Percentiles rank a stretch among this genome's conserved stretches.
phyloP scores from a whole-genome alignment of 129 eudicot species.

The Smallanthus sonchifolius region DNA sequence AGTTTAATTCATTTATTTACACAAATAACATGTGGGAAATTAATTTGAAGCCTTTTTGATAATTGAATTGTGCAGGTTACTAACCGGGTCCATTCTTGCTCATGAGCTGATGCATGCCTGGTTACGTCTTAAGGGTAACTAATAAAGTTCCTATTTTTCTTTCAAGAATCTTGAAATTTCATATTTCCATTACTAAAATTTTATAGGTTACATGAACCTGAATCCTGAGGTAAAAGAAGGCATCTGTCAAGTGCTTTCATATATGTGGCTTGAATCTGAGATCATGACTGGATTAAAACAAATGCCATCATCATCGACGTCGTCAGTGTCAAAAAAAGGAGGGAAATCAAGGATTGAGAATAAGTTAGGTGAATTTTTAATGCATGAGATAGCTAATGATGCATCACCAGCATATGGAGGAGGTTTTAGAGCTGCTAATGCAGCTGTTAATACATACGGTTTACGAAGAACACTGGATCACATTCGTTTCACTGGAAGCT shows the following conservation, averaged over 20 bases:
- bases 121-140: constrained; percentile 89
- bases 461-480: constrained; percentile 82
- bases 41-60: constrained; percentile 1
- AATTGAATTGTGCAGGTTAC: constrained; percentile 52
- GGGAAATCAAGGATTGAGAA: constrained; percentile 64
- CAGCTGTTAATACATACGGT: constrained; percentile 80
- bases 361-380: constrained; percentile 78
- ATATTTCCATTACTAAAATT: constrained; percentile 2
- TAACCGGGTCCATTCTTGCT: constrained; percentile 98
- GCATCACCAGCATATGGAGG: constrained; percentile 97
- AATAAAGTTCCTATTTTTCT: not conserved
- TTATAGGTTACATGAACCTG: constrained; percentile 72
- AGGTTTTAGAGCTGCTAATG: constrained; percentile 83
- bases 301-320: constrained; percentile 58
- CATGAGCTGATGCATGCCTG: constrained; percentile 98
- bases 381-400: constrained; percentile 82
- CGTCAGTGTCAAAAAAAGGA: constrained; percentile 68
- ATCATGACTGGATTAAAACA: constrained; percentile 60
- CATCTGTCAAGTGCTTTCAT: constrained; percentile 90
- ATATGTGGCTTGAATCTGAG: constrained; percentile 99
- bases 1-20: constrained; percentile 6
- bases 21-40: not conserved
- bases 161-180: constrained; percentile 7
- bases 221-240: constrained; percentile 93
- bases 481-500: constrained; percentile 62